phyloP scores from a whole-genome alignment of 768 basidiomycete species.

The Fistulinella prunicolor region DNA sequence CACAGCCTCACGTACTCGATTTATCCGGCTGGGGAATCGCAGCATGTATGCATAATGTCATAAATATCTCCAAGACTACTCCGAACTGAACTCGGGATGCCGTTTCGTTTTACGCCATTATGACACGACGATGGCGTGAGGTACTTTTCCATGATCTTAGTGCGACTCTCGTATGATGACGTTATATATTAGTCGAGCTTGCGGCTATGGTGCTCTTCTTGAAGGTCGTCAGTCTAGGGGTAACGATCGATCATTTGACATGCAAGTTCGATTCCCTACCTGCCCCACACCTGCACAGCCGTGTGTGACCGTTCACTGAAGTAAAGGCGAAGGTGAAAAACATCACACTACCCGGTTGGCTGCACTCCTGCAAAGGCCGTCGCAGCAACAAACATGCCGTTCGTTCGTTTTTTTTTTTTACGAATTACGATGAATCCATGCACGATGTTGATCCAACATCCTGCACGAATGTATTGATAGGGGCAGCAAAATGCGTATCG shows the following conservation, averaged over 20 bases:
- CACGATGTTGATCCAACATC: background rate
- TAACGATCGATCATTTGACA: too few relatives aligned
- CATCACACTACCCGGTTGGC: too few relatives aligned
- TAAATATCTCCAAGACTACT: background rate
- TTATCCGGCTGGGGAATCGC: conserved; percentile 2
- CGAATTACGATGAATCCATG: background rate
- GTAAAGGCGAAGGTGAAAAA: background rate
- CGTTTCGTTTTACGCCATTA: conserved; percentile 7
- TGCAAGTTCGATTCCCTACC: conserved; percentile 12
- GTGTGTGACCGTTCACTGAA: background rate
- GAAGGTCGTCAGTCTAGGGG: too few relatives aligned
- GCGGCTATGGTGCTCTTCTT: background rate
- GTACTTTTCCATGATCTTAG: background rate
- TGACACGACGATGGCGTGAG: background rate
- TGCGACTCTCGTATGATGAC: background rate
- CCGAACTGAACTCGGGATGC: background rate
- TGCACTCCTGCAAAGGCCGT: background rate
- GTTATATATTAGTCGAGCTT: conserved; percentile 2
- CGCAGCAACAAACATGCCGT: conserved; percentile 1
- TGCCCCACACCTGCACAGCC: conserved; percentile 21
- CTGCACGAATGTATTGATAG: conserved; percentile 3
- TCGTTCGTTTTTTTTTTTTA: background rate
- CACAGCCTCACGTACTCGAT: background rate
- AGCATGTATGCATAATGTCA: background rate
- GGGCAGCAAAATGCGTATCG: background rate